Conservation (phyloP, 805 yeast genomes). For the Hemisphaericaspora nanyangensis region DNA sequence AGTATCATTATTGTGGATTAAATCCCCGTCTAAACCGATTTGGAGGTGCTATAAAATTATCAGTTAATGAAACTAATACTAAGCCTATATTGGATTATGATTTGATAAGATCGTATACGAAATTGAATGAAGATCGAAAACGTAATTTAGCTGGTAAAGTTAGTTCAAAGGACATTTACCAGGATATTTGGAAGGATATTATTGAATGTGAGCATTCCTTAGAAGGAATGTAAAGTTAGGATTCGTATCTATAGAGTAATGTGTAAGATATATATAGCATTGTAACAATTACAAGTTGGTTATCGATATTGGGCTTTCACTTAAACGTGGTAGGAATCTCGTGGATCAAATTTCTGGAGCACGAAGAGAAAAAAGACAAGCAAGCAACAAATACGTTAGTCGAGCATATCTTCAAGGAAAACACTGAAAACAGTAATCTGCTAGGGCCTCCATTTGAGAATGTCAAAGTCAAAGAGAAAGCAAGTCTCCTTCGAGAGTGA, state of each 20-base stretch:
- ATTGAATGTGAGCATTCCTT: slow-evolving; percentile 48
- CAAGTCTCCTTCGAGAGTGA: slow-evolving; percentile 17
- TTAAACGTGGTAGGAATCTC: too few relatives aligned
- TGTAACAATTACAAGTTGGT: too few relatives aligned
- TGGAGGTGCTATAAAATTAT: slow-evolving; percentile 29
- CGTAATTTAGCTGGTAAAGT: slow-evolving; percentile 51
- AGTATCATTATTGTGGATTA: slow-evolving; percentile 68
- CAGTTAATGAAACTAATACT: slow-evolving; percentile 35
- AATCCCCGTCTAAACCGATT: slow-evolving; percentile 71
- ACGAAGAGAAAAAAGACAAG: too few relatives aligned
- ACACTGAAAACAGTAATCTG: too few relatives aligned
- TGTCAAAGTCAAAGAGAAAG: slow-evolving; percentile 12
- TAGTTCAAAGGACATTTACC: slow-evolving; percentile 49
- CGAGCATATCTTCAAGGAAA: too few relatives aligned
- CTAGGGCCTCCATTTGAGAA: too few relatives aligned
- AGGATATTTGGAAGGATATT: slow-evolving; percentile 67
- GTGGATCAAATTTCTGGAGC: too few relatives aligned
- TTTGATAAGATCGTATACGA: slow-evolving; percentile 50
- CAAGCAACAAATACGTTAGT: too few relatives aligned
- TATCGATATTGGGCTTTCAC: too few relatives aligned
- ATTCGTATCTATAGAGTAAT: too few relatives aligned
- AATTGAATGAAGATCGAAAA: slow-evolving; percentile 56
- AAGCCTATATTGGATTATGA: slow-evolving; percentile 67
- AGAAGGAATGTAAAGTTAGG: slow-evolving; percentile 2
- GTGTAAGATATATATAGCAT: too few relatives aligned